Evolutionary conservation across 805 yeast genomes (phyloP).

Genomic region (Wickerhamomyces ciferrii): DNA sequence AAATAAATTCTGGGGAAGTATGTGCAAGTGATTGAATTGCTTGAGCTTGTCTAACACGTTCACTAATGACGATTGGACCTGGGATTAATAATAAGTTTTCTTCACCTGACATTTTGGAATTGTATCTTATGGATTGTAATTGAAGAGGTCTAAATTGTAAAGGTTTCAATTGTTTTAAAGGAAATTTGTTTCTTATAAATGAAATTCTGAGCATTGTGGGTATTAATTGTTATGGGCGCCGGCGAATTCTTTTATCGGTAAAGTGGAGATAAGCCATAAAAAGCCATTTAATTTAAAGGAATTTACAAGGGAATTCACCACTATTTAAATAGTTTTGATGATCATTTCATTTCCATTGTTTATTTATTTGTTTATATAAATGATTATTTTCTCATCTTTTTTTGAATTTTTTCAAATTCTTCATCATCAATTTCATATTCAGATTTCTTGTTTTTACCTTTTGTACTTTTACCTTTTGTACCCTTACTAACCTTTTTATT

Average conservation of each 20-base stretch:
- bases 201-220: too few species aligned
- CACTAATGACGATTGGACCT: conserved; percentile 84
- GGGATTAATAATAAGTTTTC: conserved; percentile 59
- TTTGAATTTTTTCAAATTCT: conserved; percentile 43
- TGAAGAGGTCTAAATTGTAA: not conserved
- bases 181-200: too few species aligned
- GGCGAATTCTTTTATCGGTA: too few species aligned
- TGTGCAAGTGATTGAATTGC: conserved; percentile 84
- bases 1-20: conserved; percentile 78
- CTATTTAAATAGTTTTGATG: too few species aligned
- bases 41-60: conserved; percentile 74
- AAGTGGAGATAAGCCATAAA: too few species aligned
- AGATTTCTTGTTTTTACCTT: conserved; percentile 2
- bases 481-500: conserved; percentile 27
- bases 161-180: too few species aligned
- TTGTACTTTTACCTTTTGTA: not conserved
- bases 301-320: too few species aligned
- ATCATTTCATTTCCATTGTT: too few species aligned
- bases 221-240: too few species aligned
- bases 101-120: conserved; percentile 10
- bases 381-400: too few species aligned
- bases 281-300: too few species aligned
- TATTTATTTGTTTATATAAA: conserved; percentile 21
- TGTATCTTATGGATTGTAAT: not conserved
- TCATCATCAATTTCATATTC: conserved; percentile 39